Percentiles rank a stretch among this genome's conserved stretches.
Conservation (phyloP, 2,329 filamentous ascomycete species). For the Madurella mycetomatis region DNA sequence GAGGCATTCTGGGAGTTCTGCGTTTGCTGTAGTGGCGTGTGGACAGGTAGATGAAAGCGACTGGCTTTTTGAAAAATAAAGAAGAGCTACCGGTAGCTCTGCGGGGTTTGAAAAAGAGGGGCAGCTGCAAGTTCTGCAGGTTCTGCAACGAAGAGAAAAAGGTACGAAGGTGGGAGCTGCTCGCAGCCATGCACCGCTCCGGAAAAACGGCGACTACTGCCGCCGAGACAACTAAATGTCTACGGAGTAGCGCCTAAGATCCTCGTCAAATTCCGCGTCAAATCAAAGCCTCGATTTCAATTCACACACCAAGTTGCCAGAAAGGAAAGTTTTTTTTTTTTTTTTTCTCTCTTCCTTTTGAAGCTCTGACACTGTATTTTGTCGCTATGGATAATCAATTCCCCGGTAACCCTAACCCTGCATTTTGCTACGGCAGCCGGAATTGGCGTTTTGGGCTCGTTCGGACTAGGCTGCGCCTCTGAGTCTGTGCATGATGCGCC, state of each 20-base stretch:
- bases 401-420: too few relatives aligned
- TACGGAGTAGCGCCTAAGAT: background rate
- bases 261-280: background rate
- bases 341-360: too few relatives aligned
- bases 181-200: too few relatives aligned
- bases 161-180: slow-evolving; percentile 14
- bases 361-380: too few relatives aligned
- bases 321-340: too few relatives aligned
- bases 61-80: slow-evolving; percentile 45
- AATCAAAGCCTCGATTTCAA: background rate
- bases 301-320: too few relatives aligned
- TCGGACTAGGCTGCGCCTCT: too few relatives aligned
- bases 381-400: too few relatives aligned
- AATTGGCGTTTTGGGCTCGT: too few relatives aligned
- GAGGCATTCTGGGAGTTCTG: slow-evolving; percentile 71
- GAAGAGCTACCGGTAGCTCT: slow-evolving; percentile 57
- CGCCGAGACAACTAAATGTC: slow-evolving; percentile 14
- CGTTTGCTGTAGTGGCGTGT: slow-evolving; percentile 56
- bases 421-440: too few relatives aligned
- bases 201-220: background rate
- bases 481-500: too few relatives aligned
- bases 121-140: background rate
- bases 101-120: slow-evolving; percentile 39
- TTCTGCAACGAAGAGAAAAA: slow-evolving; percentile 22
- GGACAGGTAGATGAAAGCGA: slow-evolving; percentile 45